Percentiles rank a stretch among this genome's conserved stretches.
phyloP scores from a whole-genome alignment of 2,329 filamentous ascomycete genomes.

The Ophiosphaerella narmari region DNA sequence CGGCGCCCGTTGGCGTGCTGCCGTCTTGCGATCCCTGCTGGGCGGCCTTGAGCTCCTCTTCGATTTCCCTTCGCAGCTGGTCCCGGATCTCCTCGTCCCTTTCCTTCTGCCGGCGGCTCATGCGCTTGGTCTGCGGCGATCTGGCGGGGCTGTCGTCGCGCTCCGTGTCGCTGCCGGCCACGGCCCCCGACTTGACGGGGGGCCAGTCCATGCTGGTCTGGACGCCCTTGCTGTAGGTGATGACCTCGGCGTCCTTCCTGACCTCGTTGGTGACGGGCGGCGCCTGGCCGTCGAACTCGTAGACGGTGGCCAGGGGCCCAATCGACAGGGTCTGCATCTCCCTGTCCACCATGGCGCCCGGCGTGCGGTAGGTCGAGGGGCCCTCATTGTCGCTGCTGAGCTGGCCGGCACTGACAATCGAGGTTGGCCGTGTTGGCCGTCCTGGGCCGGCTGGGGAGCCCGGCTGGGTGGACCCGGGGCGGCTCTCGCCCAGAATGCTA shows the following conservation, averaged over 20 bases:
- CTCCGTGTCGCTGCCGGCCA: constrained; percentile 60
- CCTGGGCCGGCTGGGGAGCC: constrained; percentile 48
- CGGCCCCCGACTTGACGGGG: constrained; percentile 56
- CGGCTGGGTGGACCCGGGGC: constrained; percentile 69
- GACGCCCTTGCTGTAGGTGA: constrained; percentile 96
- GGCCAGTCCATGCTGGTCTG: constrained; percentile 83
- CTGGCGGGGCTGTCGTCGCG: constrained; percentile 65
- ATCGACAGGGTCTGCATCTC: constrained; percentile 74
- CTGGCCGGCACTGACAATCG: constrained; percentile 80
- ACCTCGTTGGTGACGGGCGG: constrained; percentile 65
- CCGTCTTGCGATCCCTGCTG: constrained; percentile 52
- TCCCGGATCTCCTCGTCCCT: constrained; percentile 87
- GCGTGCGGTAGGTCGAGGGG: constrained; percentile 28
- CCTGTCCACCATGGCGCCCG: constrained; percentile 39
- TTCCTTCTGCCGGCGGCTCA: constrained; percentile 78
- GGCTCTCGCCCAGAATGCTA: constrained; percentile 78
- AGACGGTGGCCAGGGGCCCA: constrained; percentile 73
- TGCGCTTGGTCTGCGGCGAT: constrained; percentile 65
- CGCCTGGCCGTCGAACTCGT: constrained; percentile 75
- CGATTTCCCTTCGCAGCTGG: constrained; percentile 84
- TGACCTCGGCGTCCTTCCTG: constrained; percentile 69
- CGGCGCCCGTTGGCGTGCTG: constrained; percentile 51
- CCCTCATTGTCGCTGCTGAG: constrained; percentile 69
- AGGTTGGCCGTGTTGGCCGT: constrained; percentile 77
- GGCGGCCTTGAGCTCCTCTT: constrained; percentile 81